Base-by-base conservation (phyloP, 2,329 filamentous ascomycete species). In the Bipolaris cookei region DNA sequence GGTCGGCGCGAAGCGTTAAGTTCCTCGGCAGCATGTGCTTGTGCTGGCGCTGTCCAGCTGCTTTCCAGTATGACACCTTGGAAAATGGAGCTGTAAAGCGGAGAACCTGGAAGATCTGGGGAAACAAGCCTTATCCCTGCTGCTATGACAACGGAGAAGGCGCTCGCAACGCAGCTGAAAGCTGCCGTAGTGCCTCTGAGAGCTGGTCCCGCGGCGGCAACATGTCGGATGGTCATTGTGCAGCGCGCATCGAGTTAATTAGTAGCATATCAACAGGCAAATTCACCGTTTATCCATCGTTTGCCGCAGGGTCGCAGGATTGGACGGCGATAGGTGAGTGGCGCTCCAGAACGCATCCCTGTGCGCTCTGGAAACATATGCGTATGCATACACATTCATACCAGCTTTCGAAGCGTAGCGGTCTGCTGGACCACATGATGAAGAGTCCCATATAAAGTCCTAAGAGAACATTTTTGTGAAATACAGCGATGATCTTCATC, bases 1-100 rank as follows among this genome's bases (percentile, higher is more conserved):
- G 63, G 64, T 43, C 10, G 42, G 43, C 18, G 16, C 30, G 25
- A 21, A 5, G 32, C 39, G 23, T 47, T 37, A 56, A 51, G 21
- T 51, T 51, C 56, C 56, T 58, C 56, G 56, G 56, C 52, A 56
- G 30, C 55, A 58, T 58, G 55, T 58, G 55, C 55, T 49, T 54
- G 54, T 46, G 18, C 14, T 28, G 30, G 18, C 44, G 21, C 14
- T 45, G 23, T 18, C 16, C 38, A 25, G 21, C 13, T 38, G 34
- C 47, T 45, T 35, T 25, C 43, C 35, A 34, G 32, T 41, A 35
- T 18, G 16, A 48, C 35, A 32, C 21, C 14, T 44, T 20, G 30
- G 18, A n/a, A 35, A 4, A 28, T 18, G 20, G 44, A 34, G 38
- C 44, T 21, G 32, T 23, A 43, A 47, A 43, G 54, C 43, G 50